Conservation (phyloP, 768 basidiomycete species). For the Gymnopilus junonius region DNA sequence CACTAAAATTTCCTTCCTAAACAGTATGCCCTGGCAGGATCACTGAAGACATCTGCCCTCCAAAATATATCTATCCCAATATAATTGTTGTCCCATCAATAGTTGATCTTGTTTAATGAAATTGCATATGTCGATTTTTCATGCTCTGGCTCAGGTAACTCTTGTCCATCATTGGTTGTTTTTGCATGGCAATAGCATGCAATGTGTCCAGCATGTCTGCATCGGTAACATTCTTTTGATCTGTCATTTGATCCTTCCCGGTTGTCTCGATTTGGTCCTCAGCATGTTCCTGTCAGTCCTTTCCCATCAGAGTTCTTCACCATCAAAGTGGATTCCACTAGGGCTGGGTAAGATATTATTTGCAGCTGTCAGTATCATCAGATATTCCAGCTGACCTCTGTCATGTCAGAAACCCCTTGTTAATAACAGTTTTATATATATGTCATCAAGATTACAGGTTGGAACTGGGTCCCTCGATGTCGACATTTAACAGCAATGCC, state of each 20-base stretch:
- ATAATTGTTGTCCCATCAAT: background rate
- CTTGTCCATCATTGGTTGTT: background rate
- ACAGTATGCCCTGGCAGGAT: too few species aligned
- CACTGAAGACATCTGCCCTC: too few species aligned
- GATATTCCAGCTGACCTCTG: too few species aligned
- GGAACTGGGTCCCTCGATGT: background rate
- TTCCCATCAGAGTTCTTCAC: background rate
- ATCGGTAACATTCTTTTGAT: background rate
- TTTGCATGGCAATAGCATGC: background rate
- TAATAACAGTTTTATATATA: too few species aligned
- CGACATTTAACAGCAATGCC: too few species aligned
- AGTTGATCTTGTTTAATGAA: background rate
- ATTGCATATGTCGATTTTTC: background rate
- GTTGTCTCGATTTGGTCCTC: background rate
- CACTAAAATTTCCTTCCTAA: too few species aligned
- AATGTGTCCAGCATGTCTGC: background rate
- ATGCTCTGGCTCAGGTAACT: background rate
- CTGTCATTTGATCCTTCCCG: background rate
- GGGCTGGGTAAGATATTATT: too few species aligned
- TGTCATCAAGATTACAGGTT: too few species aligned
- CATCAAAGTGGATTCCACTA: conserved; percentile 8
- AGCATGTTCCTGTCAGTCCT: background rate
- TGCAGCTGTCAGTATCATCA: too few species aligned
- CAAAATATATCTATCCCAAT: too few species aligned
- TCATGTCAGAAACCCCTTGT: too few species aligned